Evolutionary conservation across 192 early-diverging fungal genomes (phyloP), one percentile per base, ranked within the genome.

Genomic region (Entophlyctis helioformis): DNA sequence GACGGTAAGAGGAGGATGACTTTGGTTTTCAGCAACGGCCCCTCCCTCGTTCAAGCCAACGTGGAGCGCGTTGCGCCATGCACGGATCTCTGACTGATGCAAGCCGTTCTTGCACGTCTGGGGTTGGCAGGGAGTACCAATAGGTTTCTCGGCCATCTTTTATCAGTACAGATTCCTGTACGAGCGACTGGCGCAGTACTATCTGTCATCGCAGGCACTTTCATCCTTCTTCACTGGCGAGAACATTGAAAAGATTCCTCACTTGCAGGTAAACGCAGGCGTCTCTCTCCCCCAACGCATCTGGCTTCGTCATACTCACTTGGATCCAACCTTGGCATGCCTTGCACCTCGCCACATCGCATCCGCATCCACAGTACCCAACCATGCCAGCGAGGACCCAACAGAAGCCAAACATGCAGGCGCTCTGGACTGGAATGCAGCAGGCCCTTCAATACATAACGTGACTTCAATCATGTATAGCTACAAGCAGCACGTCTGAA

Each of bases 101-200:
- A 31, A 12, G 16, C 19, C 9, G 15, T 20, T 37, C 33, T 37
- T 32, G 11, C n/a, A 13, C 11, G 50, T 42, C 36, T 60, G 31
- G 46, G 59, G 39, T 57, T 69, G 39, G 45, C 31, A 83, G 70
- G 84, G 78, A 53, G 62, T 69, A 32, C 85, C 93, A 0, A 62
- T 92, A 29, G 81, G 81, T 0, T 62, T 83, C 10, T 59, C 72
- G 0, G 72, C 81, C 11, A 82, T 96, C 19, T 91, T 97, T 50
- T 92, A 93, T 59, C 89, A 97, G 60, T 97, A 93, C 50, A 67
- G 78, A 41, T 80, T 89, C 38, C 66, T 97, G 13, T 48, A 74
- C 77, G 66, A 69, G 26, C 69, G 85, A 38, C 63, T 95, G n/a
- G 74, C 76, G 27, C 74, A 76, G 0, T 80, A 83, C 48, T 92